Base-by-base conservation (phyloP, 148 eudicot genomes). In the Hydrangea macrophylla region DNA sequence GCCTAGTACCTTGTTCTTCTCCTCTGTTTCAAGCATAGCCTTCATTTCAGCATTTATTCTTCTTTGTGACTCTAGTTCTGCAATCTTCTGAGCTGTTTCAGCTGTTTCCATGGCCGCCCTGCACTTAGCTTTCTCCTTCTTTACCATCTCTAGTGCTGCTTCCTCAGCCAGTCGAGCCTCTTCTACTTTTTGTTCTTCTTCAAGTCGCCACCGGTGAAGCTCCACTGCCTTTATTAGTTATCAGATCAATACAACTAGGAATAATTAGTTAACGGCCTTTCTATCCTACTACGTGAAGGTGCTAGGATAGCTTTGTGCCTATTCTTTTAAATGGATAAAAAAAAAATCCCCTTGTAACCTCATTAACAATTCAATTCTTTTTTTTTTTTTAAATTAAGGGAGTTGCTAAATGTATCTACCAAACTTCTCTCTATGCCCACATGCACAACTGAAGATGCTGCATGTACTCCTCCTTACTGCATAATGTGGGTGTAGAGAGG, bases 201-300 rank as follows among this genome's bases (percentile, higher is more conserved):
- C 85, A 33, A 64, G n/a, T 73, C 54, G 74, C 88, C 85, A 84
- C 13, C 67, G 72, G 32, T 78, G 80, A 17, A 87, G 82, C 84
- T 87, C 92, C 70, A 75, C 55, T 42, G 85, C 85, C 92, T 87
- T 76, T 62, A 63, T 33, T 35, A 64, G 48, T 10, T 33, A 39
- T 22, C 22, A 15, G 26, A 32, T 67, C 1, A 39, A n/a, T n/a
- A n/a, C n/a, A 42, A 48, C n/a, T 18, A 48, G 53, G 7, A 48
- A 6, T 48, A 15, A n/a, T n/a, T 18, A 48, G 53, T 48, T n/a
- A 2, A 15, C n/a, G n/a, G n/a, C n/a, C n/a, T n/a, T n/a, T n/a
- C n/a, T n/a, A n/a, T n/a, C n/a, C n/a, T n/a, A n/a, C n/a, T n/a
- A n/a, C n/a, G n/a, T n/a, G n/a, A n/a, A n/a, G n/a, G n/a, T n/a